Conservation (phyloP, 352 stramenopile species). For the Globisporangium canariense region DNA sequence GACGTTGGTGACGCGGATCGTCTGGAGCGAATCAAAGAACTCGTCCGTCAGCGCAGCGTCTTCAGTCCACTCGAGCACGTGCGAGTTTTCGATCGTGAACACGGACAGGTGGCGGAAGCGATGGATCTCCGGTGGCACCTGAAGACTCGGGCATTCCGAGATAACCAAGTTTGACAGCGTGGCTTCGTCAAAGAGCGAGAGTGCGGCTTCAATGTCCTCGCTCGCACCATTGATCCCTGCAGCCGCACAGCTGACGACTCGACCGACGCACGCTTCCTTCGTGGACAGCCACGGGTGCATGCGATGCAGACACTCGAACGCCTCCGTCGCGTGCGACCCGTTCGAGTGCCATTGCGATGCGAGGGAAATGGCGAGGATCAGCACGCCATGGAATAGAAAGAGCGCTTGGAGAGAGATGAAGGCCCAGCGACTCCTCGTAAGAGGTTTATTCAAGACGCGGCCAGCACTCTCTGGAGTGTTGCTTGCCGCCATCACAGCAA, state of each 20-base stretch:
- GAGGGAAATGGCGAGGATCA: constrained; percentile 8
- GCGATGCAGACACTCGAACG: constrained; percentile 4
- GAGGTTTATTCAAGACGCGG: neutral
- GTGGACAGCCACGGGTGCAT: constrained; percentile 11
- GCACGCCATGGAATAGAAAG: constrained; percentile 2
- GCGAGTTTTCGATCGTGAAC: constrained; percentile 5
- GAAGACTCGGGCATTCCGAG: neutral
- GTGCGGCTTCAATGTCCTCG: neutral
- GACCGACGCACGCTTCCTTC: constrained; percentile 8
- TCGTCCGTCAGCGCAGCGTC: neutral
- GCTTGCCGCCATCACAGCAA: neutral
- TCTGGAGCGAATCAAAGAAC: constrained; percentile 2
- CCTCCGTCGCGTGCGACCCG: neutral
- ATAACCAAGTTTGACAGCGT: constrained; percentile 4
- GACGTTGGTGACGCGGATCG: constrained; percentile 1
- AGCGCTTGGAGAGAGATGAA: neutral
- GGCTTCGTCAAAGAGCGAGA: constrained; percentile 2
- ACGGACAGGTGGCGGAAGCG: constrained; percentile 4
- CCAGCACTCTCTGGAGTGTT: neutral
- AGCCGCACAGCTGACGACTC: neutral
- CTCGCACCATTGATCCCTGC: neutral
- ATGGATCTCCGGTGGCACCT: constrained; percentile 8
- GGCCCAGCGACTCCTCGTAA: neutral
- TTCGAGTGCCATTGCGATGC: neutral
- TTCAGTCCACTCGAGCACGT: constrained; percentile 5